Evolutionary conservation across 306 rosid species (phyloP).

Genomic region (Sindora glabra): DNA sequence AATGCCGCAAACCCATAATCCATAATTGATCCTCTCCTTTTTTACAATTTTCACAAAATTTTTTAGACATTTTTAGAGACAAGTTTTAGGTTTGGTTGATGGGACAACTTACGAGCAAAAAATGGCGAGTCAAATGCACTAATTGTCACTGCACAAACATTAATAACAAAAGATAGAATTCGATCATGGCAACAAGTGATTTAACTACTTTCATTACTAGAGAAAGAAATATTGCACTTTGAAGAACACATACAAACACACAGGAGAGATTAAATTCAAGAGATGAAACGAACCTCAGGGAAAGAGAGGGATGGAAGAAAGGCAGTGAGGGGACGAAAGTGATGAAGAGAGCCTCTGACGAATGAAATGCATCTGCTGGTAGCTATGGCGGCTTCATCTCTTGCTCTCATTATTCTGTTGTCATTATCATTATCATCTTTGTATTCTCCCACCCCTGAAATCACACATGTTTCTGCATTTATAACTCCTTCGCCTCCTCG

Average conservation of each 20-base stretch:
- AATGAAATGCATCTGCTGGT: background rate
- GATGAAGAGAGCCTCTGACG: constrained; percentile 7
- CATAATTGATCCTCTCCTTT: too few relatives aligned
- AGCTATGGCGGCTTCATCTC: constrained; percentile 7
- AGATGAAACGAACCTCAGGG: constrained; percentile 46
- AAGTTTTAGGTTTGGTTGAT: too few relatives aligned
- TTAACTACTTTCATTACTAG: too few relatives aligned
- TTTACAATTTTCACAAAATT: too few relatives aligned
- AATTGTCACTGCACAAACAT: too few relatives aligned
- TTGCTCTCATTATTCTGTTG: constrained; percentile 30
- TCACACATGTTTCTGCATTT: constrained; percentile 26
- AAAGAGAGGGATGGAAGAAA: constrained; percentile 37
- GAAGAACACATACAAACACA: background rate
- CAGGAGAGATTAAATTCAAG: background rate
- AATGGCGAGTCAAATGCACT: too few relatives aligned
- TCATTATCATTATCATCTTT: constrained; percentile 37
- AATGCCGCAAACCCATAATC: too few relatives aligned
- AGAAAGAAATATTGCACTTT: background rate
- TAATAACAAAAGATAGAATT: background rate
- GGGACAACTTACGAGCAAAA: too few relatives aligned
- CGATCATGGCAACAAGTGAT: background rate
- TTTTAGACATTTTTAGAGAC: too few relatives aligned
- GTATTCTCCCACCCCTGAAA: constrained; percentile 25
- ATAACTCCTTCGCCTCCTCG: constrained; percentile 54
- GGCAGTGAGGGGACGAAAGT: constrained; percentile 29